Evolutionary conservation across 371 early-diverging fungal genomes (phyloP), one percentile per base, ranked within the genome.

Genomic region (Actinomortierella ambigua): DNA sequence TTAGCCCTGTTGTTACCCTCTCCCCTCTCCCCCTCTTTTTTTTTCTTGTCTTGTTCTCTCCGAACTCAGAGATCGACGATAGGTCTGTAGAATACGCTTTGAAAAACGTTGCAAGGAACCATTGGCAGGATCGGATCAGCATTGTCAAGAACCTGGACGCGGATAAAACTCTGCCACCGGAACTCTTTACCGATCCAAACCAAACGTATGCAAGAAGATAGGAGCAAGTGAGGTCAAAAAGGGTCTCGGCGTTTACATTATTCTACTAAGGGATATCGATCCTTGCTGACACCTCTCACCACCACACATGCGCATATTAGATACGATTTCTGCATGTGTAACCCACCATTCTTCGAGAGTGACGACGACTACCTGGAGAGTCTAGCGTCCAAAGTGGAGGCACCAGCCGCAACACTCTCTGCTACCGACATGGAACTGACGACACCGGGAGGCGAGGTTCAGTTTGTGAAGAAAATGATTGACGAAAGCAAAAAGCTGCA

Each of bases 361-460:
- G 73, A 71, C 22, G 59, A 63, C 13, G 73, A 71, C 11, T 66
- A 66, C 15, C 59, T 59, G 23, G 66, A 62, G 18, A 50, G 67
- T 20, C 42, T 59, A 18, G 56, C 52, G 14, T 40, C n/a, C 9
- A 71, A 71, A 27, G 50, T 39, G 9, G 57, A 52, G 6, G 18
- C 9, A 26, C 67, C 73, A 4, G 55, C 56, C 0, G 67, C 60
- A 17, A 47, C 68, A 0, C 84, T 83, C 52, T 76, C 75, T 7
- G 85, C 84, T 3, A 62, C 76, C 0, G 22, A 52, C 0, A 69
- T 69, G 18, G 85, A 87, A 65, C 81, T 84, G 82, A 68, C 83
- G n/a, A 81, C 81, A 1, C 40, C 48, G 3, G 87, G 87, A 14
- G 87, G 87, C 0, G 87, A 87, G 57, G 55, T 76, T 17, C 67